A percentile compares a stretch with the other conserved stretches of the same genome.
phyloP scores from a whole-genome alignment of 2,329 filamentous ascomycete species.

The Diaporthe sp. region DNA sequence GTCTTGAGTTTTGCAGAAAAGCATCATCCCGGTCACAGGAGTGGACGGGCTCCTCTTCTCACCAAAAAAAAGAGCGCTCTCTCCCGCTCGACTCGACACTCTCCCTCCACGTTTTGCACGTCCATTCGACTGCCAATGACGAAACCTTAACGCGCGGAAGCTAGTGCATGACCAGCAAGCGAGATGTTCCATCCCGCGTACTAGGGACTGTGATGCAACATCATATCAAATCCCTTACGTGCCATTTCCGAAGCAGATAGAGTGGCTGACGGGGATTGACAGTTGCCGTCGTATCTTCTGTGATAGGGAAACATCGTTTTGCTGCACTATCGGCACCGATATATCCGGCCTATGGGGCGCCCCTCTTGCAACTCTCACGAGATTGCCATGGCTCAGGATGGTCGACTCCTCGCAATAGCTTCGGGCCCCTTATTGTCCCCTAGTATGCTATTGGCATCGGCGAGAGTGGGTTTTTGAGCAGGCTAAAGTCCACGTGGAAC shows the following conservation, averaged over 20 bases:
- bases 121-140: constrained; percentile 25
- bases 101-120: constrained; percentile 20
- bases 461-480: background rate
- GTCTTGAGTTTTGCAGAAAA: constrained; percentile 16
- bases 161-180: constrained; percentile 22
- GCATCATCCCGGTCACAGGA: constrained; percentile 13
- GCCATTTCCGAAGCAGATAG: constrained; percentile 20
- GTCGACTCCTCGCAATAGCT: background rate
- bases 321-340: background rate
- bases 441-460: background rate
- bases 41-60: background rate
- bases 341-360: background rate
- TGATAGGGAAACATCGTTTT: background rate
- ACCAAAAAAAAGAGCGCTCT: background rate
- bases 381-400: background rate
- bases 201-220: constrained; percentile 30
- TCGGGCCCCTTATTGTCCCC: background rate
- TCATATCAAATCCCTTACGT: constrained; percentile 20
- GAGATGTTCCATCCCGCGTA: constrained; percentile 23
- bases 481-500: constrained; percentile 7
- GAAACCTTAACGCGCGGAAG: constrained; percentile 29
- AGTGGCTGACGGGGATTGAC: background rate
- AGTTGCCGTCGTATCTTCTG: background rate
- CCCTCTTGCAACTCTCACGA: constrained; percentile 2
- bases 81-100: background rate